Evolutionary conservation across 768 basidiomycete genomes (phyloP), one percentile per base, ranked within the genome.

Genomic region (Psilocybe cubensis): DNA sequence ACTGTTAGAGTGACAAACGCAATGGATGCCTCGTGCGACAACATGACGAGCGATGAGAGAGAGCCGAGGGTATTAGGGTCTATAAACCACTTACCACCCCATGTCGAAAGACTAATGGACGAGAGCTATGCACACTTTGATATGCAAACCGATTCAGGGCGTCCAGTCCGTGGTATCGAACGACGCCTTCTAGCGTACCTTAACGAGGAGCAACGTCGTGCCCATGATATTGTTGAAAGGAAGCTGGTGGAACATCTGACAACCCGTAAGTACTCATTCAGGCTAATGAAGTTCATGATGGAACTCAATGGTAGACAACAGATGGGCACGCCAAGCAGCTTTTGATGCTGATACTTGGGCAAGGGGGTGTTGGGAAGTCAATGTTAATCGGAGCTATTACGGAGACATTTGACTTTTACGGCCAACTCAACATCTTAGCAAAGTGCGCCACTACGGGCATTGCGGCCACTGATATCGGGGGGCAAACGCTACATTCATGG

Each of bases 361-460:
- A 76, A 47, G 79, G 79, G 0, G 79, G 80, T 0, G 77, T 75
- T 0, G 78, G 82, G 0, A 83, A 82, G 54, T 77, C 79, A 0
- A 64, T 65, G 2, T 50, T 78, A 0, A 79, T 82, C 5, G 61
- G 76, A 27, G 71, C 71, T 0, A 67, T 81, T 0, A 73, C 75
- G 0, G 58, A 76, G 4, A 61, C 66, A 0, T 81, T 82, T 44
- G 40, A 28, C 0, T 23, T 10, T 4, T 43, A 35, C 9, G 54
- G 61, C 0, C 50, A 51, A 1, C 0, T 1, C 0, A 6, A 56
- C 3, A 17, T 62, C 0, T 57, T 81, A 0, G 59, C 72, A 0
- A 81, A 76, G 54, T 66, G 73, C 0, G 79, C 74, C 0, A 72
- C 73, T 7, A 76, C 76, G 0, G 77, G 79, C 0, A 67, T 81